These are phyloP conservation scores for Nymphaea thermarum DNA, from an alignment of 164 flowering plant genomes.

Conservation along the genomic window DNA sequence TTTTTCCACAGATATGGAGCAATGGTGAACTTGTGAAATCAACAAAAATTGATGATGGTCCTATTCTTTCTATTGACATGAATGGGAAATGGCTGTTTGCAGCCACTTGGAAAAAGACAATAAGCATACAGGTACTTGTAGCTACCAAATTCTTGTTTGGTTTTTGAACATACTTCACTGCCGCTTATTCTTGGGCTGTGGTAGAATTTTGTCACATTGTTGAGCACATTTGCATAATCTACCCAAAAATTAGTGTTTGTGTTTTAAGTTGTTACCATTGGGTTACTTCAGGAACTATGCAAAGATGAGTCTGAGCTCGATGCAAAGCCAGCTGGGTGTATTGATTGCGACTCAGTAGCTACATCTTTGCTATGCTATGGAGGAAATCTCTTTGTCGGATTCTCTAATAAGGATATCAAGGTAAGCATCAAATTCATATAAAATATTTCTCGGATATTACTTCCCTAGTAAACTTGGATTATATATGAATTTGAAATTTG, in stretches of 20 bases:
- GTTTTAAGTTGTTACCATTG: background rate
- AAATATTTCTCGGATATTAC: no score
- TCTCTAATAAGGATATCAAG: conserved; percentile 54
- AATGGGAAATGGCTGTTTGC: conserved; percentile 57
- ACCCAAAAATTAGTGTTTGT: background rate
- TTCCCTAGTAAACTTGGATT: no score
- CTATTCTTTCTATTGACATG: conserved; percentile 42
- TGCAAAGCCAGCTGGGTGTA: conserved; percentile 32
- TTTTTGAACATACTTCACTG: background rate
- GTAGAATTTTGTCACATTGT: background rate
- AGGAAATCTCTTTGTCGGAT: conserved; percentile 75
- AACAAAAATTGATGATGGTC: conserved; percentile 31
- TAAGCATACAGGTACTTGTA: conserved; percentile 49
- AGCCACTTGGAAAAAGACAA: conserved; percentile 76
- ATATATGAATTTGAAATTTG: no score
- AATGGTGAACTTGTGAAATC: conserved; percentile 42
- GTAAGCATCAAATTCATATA: conserved; percentile 14
- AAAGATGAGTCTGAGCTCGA: conserved; percentile 46
- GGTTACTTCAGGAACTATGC: conserved; percentile 31
- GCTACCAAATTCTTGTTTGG: background rate
- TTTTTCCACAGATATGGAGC: conserved; percentile 57
- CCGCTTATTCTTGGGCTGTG: background rate
- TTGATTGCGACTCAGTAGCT: conserved; percentile 46
- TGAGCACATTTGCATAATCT: background rate
- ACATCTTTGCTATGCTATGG: conserved; percentile 51